Percentiles rank a stretch among this genome's conserved stretches.
Evolutionary conservation across 164 flowering plant species (phyloP).

Genomic region (Dillenia suffruticosa): DNA sequence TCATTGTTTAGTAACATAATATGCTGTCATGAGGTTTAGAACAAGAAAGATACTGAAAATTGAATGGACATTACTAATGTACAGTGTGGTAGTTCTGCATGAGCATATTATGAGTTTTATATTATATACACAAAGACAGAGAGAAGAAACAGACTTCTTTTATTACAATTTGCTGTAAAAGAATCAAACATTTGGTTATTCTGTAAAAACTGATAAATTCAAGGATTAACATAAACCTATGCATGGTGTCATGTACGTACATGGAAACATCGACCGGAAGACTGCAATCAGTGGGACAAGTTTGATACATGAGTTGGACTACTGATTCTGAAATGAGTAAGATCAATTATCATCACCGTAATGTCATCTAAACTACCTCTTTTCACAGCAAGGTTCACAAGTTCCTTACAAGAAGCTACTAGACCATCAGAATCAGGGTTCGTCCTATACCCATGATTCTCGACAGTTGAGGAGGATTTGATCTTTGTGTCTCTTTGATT

Average conservation of each 20-base stretch:
- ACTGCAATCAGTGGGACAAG: neutral
- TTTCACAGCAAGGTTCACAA: conserved; percentile 48
- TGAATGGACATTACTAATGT: no score
- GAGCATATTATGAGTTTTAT: no score
- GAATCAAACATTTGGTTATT: neutral
- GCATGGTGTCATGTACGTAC: conserved; percentile 1
- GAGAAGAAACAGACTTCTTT: neutral
- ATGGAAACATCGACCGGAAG: conserved; percentile 1
- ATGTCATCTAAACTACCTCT: conserved; percentile 82
- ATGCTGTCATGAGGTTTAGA: no score
- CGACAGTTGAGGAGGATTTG: conserved; percentile 13
- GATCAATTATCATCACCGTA: conserved; percentile 77
- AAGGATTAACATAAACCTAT: neutral
- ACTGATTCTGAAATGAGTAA: conserved; percentile 35
- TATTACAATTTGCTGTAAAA: neutral
- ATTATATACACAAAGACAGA: neutral
- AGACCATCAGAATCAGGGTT: conserved; percentile 24
- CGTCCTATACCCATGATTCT: conserved; percentile 14
- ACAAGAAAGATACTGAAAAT: no score
- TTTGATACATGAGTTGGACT: conserved; percentile 7
- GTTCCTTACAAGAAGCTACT: conserved; percentile 61
- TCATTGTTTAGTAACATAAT: no score
- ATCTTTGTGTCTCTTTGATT: conserved; percentile 7
- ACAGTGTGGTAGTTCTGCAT: no score
- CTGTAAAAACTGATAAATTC: neutral